phyloP scores from a whole-genome alignment of 2,329 filamentous ascomycete species.

The Hymenoscyphus salicellus region DNA sequence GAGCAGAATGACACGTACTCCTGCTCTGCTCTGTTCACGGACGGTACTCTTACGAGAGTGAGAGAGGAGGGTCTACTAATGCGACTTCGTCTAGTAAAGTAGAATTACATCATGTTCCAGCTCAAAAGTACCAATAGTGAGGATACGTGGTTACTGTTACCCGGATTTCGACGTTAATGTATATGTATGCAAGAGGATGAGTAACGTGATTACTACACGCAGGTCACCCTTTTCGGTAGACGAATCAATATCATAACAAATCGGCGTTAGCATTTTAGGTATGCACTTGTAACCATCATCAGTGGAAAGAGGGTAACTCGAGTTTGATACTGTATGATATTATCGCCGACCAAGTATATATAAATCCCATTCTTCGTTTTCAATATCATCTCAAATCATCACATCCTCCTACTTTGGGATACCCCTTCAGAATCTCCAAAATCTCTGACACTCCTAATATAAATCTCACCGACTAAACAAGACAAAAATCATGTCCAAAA shows the following conservation, averaged over 20 bases:
- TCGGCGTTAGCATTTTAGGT: background rate
- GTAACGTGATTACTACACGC: background rate
- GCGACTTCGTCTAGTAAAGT: too few species aligned
- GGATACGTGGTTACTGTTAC: background rate
- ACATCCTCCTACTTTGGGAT: too few species aligned
- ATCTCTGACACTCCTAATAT: background rate
- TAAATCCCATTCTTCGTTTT: too few species aligned
- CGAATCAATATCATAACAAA: background rate
- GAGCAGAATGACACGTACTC: too few species aligned
- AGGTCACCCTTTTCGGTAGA: background rate
- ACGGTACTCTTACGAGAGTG: too few species aligned
- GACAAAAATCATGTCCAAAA: constrained; percentile 18
- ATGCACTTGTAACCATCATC: background rate
- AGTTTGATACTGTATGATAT: too few species aligned
- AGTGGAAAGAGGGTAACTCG: too few species aligned
- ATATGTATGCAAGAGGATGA: background rate
- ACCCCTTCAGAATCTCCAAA: too few species aligned
- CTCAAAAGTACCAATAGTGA: background rate
- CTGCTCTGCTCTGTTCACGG: too few species aligned
- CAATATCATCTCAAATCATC: background rate
- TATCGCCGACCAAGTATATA: too few species aligned
- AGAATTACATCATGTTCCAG: too few species aligned
- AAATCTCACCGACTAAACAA: background rate
- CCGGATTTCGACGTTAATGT: background rate
- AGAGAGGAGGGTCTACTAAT: too few species aligned